These are phyloP conservation scores for Puccinia triticina DNA, from an alignment of 1,284 basidiomycete species.

Conservation along the genomic window DNA sequence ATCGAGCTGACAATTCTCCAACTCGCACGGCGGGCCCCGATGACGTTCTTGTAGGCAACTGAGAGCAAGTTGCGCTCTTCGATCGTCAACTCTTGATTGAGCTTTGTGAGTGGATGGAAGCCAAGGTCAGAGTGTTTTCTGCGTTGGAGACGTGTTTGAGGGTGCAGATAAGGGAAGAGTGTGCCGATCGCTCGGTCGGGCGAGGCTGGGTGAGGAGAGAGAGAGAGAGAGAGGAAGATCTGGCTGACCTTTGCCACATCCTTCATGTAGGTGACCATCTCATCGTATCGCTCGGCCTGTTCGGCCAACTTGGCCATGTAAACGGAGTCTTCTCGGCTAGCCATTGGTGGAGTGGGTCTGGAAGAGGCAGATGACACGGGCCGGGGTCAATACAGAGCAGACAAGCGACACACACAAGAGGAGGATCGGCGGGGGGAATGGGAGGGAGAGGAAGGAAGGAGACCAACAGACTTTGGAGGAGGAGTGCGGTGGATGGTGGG, in stretches of 20 bases:
- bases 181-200: no score
- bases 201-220: background rate
- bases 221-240: background rate
- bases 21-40: constrained; percentile 64
- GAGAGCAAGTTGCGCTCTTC: constrained; percentile 65
- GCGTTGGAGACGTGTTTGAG: background rate
- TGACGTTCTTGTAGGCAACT: constrained; percentile 64
- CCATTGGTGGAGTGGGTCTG: constrained; percentile 37
- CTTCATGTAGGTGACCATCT: constrained; percentile 99
- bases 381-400: background rate
- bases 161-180: background rate
- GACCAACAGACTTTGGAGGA: background rate
- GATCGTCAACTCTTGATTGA: constrained; percentile 62
- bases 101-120: constrained; percentile 43
- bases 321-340: constrained; percentile 87
- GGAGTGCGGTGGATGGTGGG: background rate
- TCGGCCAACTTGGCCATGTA: constrained; percentile 90
- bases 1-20: constrained; percentile 64
- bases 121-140: background rate
- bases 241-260: constrained; percentile 69
- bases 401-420: background rate
- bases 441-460: background rate
- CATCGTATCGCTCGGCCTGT: constrained; percentile 86
- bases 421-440: background rate
- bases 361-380: background rate